Evolutionary conservation across 768 basidiomycete species (phyloP).

Genomic region (Gelatoporia subvermispora): DNA sequence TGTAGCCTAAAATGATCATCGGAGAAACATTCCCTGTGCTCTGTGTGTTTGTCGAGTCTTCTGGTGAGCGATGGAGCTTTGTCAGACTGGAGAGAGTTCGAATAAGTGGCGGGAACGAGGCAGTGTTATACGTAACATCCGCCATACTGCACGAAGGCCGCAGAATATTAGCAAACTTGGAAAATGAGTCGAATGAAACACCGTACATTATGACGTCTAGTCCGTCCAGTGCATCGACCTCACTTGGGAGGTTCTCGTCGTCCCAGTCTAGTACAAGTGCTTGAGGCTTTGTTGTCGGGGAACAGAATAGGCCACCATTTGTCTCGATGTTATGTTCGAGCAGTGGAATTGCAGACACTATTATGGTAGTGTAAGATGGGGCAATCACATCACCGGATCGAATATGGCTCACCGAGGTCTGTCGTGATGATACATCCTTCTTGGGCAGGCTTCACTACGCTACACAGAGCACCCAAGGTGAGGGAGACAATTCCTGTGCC

Average conservation of each 20-base stretch:
- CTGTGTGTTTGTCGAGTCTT: not conserved
- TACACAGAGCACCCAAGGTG: slow-evolving; percentile 53
- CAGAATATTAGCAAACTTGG: not conserved
- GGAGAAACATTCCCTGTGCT: slow-evolving; percentile 25
- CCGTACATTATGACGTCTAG: slow-evolving; percentile 72
- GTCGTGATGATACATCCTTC: slow-evolving; percentile 46
- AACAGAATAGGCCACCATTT: slow-evolving; percentile 34
- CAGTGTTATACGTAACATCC: slow-evolving; percentile 89
- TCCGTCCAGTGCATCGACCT: slow-evolving; percentile 31
- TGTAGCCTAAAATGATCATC: slow-evolving; percentile 73
- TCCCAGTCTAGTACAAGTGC: slow-evolving; percentile 74
- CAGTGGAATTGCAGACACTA: slow-evolving; percentile 79
- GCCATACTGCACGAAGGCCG: slow-evolving; percentile 58
- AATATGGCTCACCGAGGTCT: slow-evolving; percentile 52
- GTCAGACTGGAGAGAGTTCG: slow-evolving; percentile 57
- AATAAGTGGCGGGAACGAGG: slow-evolving; percentile 75
- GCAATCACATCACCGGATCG: not conserved
- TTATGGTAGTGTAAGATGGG: not conserved
- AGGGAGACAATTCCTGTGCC: slow-evolving; percentile 83
- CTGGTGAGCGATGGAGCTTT: slow-evolving; percentile 10
- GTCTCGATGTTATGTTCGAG: slow-evolving; percentile 63
- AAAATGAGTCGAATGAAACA: not conserved
- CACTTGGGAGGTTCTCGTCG: slow-evolving; percentile 44
- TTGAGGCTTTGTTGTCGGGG: slow-evolving; percentile 19
- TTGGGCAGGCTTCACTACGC: slow-evolving; percentile 21